Percentiles rank a stretch among this genome's conserved stretches.
phyloP scores from a whole-genome alignment of 768 basidiomycete genomes.

The Boletellus emodensis region DNA sequence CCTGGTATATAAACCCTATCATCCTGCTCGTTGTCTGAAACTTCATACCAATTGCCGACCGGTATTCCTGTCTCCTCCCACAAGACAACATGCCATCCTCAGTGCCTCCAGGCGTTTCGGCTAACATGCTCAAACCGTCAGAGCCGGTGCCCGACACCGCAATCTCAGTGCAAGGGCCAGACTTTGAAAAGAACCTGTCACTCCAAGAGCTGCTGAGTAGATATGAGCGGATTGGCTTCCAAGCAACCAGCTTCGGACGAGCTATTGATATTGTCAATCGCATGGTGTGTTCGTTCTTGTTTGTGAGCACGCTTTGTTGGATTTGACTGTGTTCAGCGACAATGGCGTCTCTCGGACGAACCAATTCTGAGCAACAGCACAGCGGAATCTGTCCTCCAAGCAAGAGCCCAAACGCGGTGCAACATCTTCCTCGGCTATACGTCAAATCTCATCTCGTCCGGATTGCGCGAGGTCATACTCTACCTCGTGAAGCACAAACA shows the following conservation, averaged over 20 bases:
- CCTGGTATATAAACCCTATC: too few species aligned
- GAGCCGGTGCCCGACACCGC: constrained; percentile 64
- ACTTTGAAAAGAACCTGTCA: constrained; percentile 71
- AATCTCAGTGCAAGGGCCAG: constrained; percentile 78
- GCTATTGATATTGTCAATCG: constrained; percentile 89
- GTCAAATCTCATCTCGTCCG: constrained; percentile 97
- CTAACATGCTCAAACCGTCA: constrained; percentile 74
- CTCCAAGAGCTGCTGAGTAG: constrained; percentile 67
- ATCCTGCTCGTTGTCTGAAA: too few species aligned
- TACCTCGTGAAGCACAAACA: constrained; percentile 93
- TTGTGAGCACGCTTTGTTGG: not conserved
- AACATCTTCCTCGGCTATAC: constrained; percentile 97
- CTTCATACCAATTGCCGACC: too few species aligned
- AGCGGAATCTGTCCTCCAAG: constrained; percentile 56
- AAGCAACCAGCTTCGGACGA: constrained; percentile 87
- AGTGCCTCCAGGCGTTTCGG: constrained; percentile 59
- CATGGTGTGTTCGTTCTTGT: constrained; percentile 58
- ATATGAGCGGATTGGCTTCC: constrained; percentile 93
- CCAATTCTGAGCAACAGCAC: constrained; percentile 65
- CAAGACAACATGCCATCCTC: not conserved
- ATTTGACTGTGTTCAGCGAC: constrained; percentile 47
- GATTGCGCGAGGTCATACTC: constrained; percentile 86
- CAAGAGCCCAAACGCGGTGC: constrained; percentile 71
- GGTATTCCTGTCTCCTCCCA: too few species aligned
- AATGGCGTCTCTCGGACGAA: constrained; percentile 87